Conservation (phyloP, 2,329 filamentous ascomycete species). For the Fusarium virguliforme region DNA sequence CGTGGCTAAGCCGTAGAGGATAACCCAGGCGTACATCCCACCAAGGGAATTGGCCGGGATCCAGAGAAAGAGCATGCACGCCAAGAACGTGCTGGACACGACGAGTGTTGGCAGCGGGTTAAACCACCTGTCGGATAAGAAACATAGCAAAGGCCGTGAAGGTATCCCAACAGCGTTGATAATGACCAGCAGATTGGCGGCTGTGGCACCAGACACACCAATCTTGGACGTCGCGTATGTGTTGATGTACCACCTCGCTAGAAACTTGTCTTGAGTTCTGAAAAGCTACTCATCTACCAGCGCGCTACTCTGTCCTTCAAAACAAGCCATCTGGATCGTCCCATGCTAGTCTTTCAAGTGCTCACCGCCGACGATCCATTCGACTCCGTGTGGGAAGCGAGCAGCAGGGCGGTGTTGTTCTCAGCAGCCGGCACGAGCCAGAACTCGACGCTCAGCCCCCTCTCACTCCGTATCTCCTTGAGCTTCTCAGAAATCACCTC, state of each 20-base stretch:
- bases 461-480: not conserved
- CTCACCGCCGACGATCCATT: not conserved
- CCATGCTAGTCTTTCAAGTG: too few relatives aligned
- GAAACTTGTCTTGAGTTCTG: too few relatives aligned
- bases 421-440: not conserved
- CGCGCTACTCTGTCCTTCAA: too few relatives aligned
- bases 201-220: not conserved
- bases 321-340: too few relatives aligned
- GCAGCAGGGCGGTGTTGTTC: not conserved
- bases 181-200: not conserved
- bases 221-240: not conserved
- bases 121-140: not conserved
- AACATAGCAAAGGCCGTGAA: not conserved
- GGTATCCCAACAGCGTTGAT: slow-evolving; percentile 1
- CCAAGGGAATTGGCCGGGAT: not conserved
- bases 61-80: not conserved
- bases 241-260: not conserved
- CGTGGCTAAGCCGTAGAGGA: not conserved
- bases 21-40: not conserved
- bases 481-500: not conserved
- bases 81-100: not conserved
- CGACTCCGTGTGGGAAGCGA: too few relatives aligned
- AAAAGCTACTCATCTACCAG: too few relatives aligned
- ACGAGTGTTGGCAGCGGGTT: not conserved
- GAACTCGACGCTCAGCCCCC: not conserved